Percentiles rank a stretch among this genome's conserved stretches.
Conservation (phyloP, 768 basidiomycete species). For the Coprinellus micaceus region DNA sequence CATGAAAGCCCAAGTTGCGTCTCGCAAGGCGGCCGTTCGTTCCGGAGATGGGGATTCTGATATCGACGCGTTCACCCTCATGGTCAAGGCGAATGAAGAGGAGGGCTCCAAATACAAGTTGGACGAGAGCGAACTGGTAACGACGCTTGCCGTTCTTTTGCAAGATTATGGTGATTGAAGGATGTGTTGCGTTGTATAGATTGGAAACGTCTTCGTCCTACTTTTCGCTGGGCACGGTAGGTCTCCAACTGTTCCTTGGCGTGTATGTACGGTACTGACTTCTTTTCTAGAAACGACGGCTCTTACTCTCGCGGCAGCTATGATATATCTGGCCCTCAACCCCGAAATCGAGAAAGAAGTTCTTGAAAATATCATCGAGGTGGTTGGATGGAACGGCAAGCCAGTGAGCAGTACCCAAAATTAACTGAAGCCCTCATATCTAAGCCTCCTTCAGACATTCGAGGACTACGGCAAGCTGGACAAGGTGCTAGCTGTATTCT, state of each 20-base stretch:
- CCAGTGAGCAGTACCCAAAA: slow-evolving; percentile 18
- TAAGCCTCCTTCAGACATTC: slow-evolving; percentile 23
- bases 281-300: slow-evolving; percentile 45
- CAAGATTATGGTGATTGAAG: neutral
- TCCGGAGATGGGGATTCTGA: slow-evolving; percentile 3
- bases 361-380: slow-evolving; percentile 38
- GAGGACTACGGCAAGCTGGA: slow-evolving; percentile 39
- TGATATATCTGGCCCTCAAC: slow-evolving; percentile 43
- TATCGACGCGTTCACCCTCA: slow-evolving; percentile 42
- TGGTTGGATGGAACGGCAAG: slow-evolving; percentile 31
- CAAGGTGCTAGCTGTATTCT: slow-evolving; percentile 41
- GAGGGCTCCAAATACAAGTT: slow-evolving; percentile 36
- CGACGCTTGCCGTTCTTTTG: neutral
- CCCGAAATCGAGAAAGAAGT: slow-evolving; percentile 47
- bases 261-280: neutral
- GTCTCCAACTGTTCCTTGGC: slow-evolving; percentile 4
- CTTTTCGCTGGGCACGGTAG: slow-evolving; percentile 59
- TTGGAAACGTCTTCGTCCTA: slow-evolving; percentile 50
- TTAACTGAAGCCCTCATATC: neutral
- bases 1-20: slow-evolving; percentile 35
- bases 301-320: slow-evolving; percentile 42
- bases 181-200: no score
- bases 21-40: slow-evolving; percentile 28
- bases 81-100: slow-evolving; percentile 46
- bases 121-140: slow-evolving; percentile 38